phyloP scores from a whole-genome alignment of 2,329 filamentous ascomycete genomes.

The Eutypa lata region DNA sequence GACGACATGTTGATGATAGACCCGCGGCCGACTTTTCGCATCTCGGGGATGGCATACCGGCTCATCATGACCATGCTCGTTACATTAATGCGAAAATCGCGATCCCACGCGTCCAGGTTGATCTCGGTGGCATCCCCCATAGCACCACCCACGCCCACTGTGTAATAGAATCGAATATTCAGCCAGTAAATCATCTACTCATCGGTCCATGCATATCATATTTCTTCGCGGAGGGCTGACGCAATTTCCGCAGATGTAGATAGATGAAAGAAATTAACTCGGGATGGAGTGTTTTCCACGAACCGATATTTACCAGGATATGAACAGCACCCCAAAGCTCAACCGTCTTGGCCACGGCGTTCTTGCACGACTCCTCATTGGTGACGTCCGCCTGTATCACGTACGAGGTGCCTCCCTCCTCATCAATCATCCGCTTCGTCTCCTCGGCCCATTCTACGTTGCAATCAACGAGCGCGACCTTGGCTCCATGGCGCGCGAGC shows the following conservation, averaged over 20 bases:
- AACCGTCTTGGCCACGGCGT: slow-evolving; percentile 17
- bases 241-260: no score
- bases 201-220: no score
- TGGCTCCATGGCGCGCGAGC: slow-evolving; percentile 24
- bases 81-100: slow-evolving; percentile 31
- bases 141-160: slow-evolving; percentile 32
- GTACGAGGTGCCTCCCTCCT: slow-evolving; percentile 22
- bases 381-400: slow-evolving; percentile 23
- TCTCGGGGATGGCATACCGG: slow-evolving; percentile 28
- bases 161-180: neutral
- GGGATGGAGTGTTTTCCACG: no score
- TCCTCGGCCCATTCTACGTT: slow-evolving; percentile 22
- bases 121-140: slow-evolving; percentile 26
- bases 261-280: neutral
- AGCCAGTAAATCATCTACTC: neutral
- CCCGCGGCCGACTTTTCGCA: slow-evolving; percentile 30
- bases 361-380: slow-evolving; percentile 18
- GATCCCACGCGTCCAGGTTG: slow-evolving; percentile 27
- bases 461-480: slow-evolving; percentile 23
- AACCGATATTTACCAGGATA: slow-evolving; percentile 27
- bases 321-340: slow-evolving; percentile 21
- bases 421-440: slow-evolving; percentile 27
- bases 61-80: slow-evolving; percentile 34
- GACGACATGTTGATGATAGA: slow-evolving; percentile 35
- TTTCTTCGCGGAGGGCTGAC: no score